phyloP scores from a whole-genome alignment of 768 basidiomycete genomes.

The Lentinus tigrinus region DNA sequence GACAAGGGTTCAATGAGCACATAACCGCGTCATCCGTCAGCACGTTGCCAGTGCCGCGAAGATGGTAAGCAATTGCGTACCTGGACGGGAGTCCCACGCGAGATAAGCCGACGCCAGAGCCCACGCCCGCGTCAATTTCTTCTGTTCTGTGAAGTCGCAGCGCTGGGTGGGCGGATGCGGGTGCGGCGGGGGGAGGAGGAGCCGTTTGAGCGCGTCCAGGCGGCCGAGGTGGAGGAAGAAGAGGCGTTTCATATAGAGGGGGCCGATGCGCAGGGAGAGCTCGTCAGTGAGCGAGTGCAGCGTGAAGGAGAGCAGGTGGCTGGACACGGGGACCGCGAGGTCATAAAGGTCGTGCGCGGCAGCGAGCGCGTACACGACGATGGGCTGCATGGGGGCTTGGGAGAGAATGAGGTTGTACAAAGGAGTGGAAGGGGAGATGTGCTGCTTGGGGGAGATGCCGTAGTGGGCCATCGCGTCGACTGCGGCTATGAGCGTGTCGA shows the following conservation, averaged over 20 bases:
- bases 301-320: slow-evolving; percentile 70
- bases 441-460: slow-evolving; percentile 52
- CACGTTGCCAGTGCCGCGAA: background rate
- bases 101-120: slow-evolving; percentile 80
- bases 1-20: background rate
- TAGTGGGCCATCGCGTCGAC: slow-evolving; percentile 58
- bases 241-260: slow-evolving; percentile 74
- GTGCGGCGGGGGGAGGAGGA: slow-evolving; percentile 71
- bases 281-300: slow-evolving; percentile 71
- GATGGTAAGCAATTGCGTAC: slow-evolving; percentile 37
- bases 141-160: slow-evolving; percentile 77
- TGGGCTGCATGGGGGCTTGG: slow-evolving; percentile 64
- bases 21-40: background rate
- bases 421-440: slow-evolving; percentile 51
- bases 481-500: slow-evolving; percentile 54
- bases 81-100: slow-evolving; percentile 81
- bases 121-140: slow-evolving; percentile 79
- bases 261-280: slow-evolving; percentile 65
- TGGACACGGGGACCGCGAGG: slow-evolving; percentile 72
- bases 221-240: slow-evolving; percentile 86
- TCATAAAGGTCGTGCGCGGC: slow-evolving; percentile 65
- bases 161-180: slow-evolving; percentile 67
- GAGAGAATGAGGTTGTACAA: slow-evolving; percentile 62
- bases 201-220: slow-evolving; percentile 76
- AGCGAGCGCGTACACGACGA: slow-evolving; percentile 73